Evolutionary conservation across 768 basidiomycete species (phyloP), one percentile per base, ranked within the genome.

Genomic region (Clavulina sp.): DNA sequence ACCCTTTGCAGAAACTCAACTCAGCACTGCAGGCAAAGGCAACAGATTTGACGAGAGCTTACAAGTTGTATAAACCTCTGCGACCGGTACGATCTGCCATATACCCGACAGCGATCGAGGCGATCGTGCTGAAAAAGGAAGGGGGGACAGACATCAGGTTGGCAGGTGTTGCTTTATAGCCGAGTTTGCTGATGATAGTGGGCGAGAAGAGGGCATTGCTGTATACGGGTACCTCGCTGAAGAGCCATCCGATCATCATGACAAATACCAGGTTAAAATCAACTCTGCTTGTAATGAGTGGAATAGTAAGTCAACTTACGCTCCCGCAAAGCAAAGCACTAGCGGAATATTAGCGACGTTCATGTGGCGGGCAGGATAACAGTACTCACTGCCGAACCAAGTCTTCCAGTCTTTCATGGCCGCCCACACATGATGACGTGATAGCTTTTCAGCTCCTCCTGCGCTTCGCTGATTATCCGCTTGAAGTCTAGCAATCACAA

Each of bases 381-480:
- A 46, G 21, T 18, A n/a, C 5, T 52, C 2, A 50, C 80, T 82
- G 3, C 73, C 74, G 16, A 81, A 53, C 70, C 76, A 85, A 0
- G 80, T 83, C 65, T 83, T 85, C 77, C 76, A 78, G 59, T 84
- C 82, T 26, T 52, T 64, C 28, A 85, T 61, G 55, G 76, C 76
- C 54, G 78, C 70, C 69, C 69, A 72, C 4, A 84, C 61, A 54
- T 38, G 21, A 13, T 38, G 13, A 21, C 13, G 26, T n/a, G n/a
- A n/a, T n/a, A n/a, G n/a, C n/a, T n/a, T n/a, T n/a, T n/a, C n/a
- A n/a, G n/a, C n/a, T n/a, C n/a, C 63, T 19, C 69, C 77, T 5
- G 81, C 81, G 55, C 77, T 81, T 57, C 75, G 72, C 55, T 77
- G 74, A 66, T 72, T 69, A 57, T 84, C 81, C 16, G 72, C 71